These are phyloP conservation scores for Bolboschoenus planiculmis DNA, from an alignment of 176 grass and related monocot genomes.

Conservation along the genomic window DNA sequence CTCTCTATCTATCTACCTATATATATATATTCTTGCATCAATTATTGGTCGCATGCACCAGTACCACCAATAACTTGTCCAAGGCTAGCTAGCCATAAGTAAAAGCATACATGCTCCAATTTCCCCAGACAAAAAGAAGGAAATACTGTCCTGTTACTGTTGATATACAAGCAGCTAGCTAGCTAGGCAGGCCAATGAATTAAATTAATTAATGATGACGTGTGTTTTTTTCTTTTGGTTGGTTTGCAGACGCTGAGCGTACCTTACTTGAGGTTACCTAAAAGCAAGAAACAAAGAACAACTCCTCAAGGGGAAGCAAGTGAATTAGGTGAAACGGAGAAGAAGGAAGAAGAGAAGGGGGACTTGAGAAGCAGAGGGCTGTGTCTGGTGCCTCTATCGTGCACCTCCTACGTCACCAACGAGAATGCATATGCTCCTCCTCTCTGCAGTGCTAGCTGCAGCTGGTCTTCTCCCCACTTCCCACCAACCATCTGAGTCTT, in stretches of 20 bases:
- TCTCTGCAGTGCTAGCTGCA: not conserved
- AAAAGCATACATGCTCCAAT: too few species aligned
- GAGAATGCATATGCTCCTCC: slow-evolving; percentile 42
- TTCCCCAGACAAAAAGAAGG: not conserved
- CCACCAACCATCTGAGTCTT: slow-evolving; percentile 28
- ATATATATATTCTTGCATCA: too few species aligned
- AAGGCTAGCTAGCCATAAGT: too few species aligned
- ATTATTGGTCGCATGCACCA: not conserved
- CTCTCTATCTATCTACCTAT: too few species aligned
- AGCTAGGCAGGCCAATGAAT: not conserved
- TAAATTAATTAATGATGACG: not conserved
- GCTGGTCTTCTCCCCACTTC: slow-evolving; percentile 58
- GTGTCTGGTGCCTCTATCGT: slow-evolving; percentile 79
- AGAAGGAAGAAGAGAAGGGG: slow-evolving; percentile 27
- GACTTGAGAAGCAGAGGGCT: slow-evolving; percentile 89
- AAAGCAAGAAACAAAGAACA: slow-evolving; percentile 58
- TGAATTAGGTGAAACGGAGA: slow-evolving; percentile 16
- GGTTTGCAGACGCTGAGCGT: slow-evolving; percentile 77
- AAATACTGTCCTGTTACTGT: not conserved
- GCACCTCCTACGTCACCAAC: slow-evolving; percentile 83
- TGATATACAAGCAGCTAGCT: not conserved
- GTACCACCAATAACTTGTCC: too few species aligned
- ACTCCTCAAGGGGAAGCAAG: slow-evolving; percentile 30
- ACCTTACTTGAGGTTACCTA: slow-evolving; percentile 69
- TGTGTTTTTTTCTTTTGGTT: too few species aligned